phyloP scores from a whole-genome alignment of 2,329 filamentous ascomycete species.

The Calcarisporium arbuscula region DNA sequence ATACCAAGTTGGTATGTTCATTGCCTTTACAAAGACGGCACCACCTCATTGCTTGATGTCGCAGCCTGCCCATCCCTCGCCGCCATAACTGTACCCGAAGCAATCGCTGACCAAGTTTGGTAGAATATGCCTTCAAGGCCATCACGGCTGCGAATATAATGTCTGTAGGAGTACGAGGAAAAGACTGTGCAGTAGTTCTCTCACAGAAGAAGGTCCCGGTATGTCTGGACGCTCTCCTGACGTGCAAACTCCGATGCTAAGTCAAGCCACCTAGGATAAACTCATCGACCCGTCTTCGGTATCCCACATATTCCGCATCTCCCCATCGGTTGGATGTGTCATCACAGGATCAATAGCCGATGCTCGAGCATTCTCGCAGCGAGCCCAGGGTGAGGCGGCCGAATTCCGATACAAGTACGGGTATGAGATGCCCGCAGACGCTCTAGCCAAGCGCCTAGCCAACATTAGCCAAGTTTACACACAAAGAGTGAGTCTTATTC shows the following conservation, averaged over 20 bases:
- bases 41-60: not conserved
- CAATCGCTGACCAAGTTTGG: slow-evolving; percentile 16
- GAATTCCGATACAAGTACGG: slow-evolving; percentile 98
- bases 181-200: slow-evolving; percentile 93
- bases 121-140: slow-evolving; percentile 99
- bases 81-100: not conserved
- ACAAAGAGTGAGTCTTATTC: slow-evolving; percentile 62
- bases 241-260: not conserved
- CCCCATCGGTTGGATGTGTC: slow-evolving; percentile 91
- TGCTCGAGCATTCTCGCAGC: slow-evolving; percentile 85
- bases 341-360: slow-evolving; percentile 99
- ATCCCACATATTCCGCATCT: slow-evolving; percentile 95
- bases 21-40: slow-evolving; percentile 4
- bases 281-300: slow-evolving; percentile 96
- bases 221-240: slow-evolving; percentile 35
- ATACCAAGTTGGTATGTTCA: slow-evolving; percentile 93
- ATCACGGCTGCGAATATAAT: slow-evolving; percentile 99
- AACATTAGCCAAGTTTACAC: slow-evolving; percentile 99
- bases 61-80: not conserved
- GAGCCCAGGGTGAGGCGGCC: slow-evolving; percentile 90
- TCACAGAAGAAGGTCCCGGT: slow-evolving; percentile 99
- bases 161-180: slow-evolving; percentile 90
- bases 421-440: slow-evolving; percentile 99
- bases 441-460: slow-evolving; percentile 89
- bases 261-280: slow-evolving; percentile 85